Percentiles rank a stretch among this genome's conserved stretches.
These are phyloP conservation scores for Emmonsia crescens DNA, from an alignment of 2,329 filamentous ascomycete species.

Conservation along the genomic window DNA sequence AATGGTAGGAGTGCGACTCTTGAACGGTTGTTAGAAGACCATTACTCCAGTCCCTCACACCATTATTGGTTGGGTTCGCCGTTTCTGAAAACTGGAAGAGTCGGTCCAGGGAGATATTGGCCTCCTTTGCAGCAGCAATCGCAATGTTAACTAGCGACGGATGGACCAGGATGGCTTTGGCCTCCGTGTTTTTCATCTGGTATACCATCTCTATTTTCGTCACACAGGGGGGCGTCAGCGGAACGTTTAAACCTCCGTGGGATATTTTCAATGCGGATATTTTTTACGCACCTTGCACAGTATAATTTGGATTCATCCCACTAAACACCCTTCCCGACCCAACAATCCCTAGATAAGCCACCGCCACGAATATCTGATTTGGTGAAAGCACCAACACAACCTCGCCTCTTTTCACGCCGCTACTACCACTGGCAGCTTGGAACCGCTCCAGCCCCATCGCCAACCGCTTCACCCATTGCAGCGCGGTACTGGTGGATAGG, in stretches of 20 bases:
- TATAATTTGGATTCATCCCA: constrained; percentile 45
- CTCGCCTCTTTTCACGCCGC: constrained; percentile 38
- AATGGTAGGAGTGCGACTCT: constrained; percentile 1
- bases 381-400: constrained; percentile 45
- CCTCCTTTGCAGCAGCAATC: constrained; percentile 23
- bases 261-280: background rate
- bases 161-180: constrained; percentile 42
- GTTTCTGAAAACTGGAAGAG: constrained; percentile 17
- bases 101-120: constrained; percentile 12
- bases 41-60: constrained; percentile 17
- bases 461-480: constrained; percentile 44
- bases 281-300: constrained; percentile 18
- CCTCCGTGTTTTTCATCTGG: constrained; percentile 42
- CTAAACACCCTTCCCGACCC: constrained; percentile 45
- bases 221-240: background rate
- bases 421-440: background rate
- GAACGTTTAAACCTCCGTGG: background rate
- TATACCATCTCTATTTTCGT: constrained; percentile 36
- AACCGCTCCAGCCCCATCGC: constrained; percentile 36
- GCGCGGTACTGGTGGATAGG: constrained; percentile 38
- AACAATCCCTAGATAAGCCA: constrained; percentile 44
- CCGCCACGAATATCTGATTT: constrained; percentile 48
- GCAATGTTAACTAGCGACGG: constrained; percentile 36
- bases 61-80: constrained; percentile 7
- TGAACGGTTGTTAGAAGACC: background rate